Conservation (phyloP, 345 rosid species). For the Lepidium sativum region DNA sequence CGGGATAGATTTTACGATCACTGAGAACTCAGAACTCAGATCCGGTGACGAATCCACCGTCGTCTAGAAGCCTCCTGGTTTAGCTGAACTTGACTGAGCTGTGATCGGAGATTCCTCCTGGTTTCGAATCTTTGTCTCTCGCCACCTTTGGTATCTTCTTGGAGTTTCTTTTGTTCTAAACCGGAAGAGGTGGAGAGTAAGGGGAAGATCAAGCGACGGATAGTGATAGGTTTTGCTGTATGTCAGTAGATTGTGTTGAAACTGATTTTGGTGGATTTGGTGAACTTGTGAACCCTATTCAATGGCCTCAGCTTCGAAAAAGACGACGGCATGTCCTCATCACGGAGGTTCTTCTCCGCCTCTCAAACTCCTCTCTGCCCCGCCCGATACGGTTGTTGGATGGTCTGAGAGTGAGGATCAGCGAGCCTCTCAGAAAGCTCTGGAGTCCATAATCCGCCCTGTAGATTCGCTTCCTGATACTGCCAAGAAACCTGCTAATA, state of each 20-base stretch:
- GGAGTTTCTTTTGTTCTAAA: background rate
- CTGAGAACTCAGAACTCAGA: constrained; percentile 4
- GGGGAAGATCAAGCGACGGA: constrained; percentile 24
- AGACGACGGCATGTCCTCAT: constrained; percentile 49
- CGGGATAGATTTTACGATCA: constrained; percentile 3
- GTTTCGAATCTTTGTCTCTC: no score
- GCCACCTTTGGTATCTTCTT: background rate
- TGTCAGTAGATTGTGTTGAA: constrained; percentile 77
- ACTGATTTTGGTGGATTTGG: constrained; percentile 71
- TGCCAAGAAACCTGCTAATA: constrained; percentile 40
- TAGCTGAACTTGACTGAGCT: no score
- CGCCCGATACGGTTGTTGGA: constrained; percentile 27
- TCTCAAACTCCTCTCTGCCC: constrained; percentile 28
- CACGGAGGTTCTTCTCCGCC: constrained; percentile 27
- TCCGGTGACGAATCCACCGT: constrained; percentile 9
- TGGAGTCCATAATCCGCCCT: constrained; percentile 51
- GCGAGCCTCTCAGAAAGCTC: constrained; percentile 27
- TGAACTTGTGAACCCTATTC: constrained; percentile 72
- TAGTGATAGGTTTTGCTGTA: constrained; percentile 58
- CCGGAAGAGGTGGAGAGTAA: constrained; percentile 8
- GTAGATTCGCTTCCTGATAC: constrained; percentile 55
- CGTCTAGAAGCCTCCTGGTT: no score
- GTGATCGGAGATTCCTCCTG: background rate
- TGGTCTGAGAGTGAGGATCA: constrained; percentile 35
- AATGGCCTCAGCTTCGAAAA: constrained; percentile 95